Evolutionary conservation across 1,139 yeast genomes (phyloP).

Genomic region (Chernovozyma aurita): DNA sequence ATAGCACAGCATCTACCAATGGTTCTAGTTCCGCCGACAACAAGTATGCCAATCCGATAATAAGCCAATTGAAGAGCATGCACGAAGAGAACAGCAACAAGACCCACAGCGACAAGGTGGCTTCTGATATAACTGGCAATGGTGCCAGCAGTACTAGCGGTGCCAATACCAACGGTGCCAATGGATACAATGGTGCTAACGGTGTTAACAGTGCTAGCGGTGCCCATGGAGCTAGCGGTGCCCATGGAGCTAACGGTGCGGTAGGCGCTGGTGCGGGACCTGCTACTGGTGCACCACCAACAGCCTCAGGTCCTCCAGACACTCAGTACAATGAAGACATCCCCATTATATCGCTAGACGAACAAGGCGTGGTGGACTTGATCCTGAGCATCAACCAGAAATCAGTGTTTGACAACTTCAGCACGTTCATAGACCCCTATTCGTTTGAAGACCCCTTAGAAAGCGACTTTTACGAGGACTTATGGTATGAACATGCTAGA

Average conservation of each 20-base stretch:
- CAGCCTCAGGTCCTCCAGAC: background rate
- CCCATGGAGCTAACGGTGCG: background rate
- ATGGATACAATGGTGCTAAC: background rate
- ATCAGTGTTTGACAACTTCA: slow-evolving; percentile 23
- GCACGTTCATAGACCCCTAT: slow-evolving; percentile 76
- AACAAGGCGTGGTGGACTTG: slow-evolving; percentile 41
- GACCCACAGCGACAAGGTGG: background rate
- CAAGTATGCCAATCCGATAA: too few species aligned
- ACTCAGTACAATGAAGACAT: slow-evolving; percentile 23
- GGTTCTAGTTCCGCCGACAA: background rate
- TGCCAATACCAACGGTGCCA: background rate
- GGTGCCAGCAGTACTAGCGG: background rate
- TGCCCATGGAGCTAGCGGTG: background rate
- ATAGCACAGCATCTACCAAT: background rate
- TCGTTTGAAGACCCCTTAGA: slow-evolving; percentile 81
- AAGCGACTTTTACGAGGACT: slow-evolving; percentile 73
- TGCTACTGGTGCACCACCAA: background rate
- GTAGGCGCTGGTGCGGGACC: background rate
- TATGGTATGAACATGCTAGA: slow-evolving; percentile 84
- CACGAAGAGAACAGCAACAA: background rate
- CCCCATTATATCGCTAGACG: slow-evolving; percentile 46
- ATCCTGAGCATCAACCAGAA: slow-evolving; percentile 34
- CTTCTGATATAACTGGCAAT: background rate
- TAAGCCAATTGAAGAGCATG: background rate
- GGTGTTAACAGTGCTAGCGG: background rate